A percentile compares a stretch with the other conserved stretches of the same genome.
Conservation (phyloP, 805 yeast species). For the Blastobotrys chiropterorum region DNA sequence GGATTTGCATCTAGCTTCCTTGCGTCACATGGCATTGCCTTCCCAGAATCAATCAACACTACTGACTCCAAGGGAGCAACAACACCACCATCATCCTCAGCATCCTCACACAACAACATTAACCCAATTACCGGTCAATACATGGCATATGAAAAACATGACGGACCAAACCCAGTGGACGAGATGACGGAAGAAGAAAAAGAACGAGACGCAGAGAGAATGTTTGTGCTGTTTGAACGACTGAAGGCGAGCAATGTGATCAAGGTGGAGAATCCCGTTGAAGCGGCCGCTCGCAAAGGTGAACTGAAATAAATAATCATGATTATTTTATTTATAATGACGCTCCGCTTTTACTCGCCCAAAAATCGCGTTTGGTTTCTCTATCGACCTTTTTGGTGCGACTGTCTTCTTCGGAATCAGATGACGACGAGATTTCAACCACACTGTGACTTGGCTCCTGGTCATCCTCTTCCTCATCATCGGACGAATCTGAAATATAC, state of each 20-base stretch:
- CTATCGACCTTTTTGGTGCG: not conserved
- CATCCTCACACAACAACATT: constrained; percentile 3
- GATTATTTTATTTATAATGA: not conserved
- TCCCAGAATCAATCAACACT: constrained; percentile 12
- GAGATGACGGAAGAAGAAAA: constrained; percentile 39
- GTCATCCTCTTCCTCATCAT: not conserved
- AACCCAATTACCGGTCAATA: constrained; percentile 29
- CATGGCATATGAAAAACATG: constrained; percentile 5
- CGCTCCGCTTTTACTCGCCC: not conserved
- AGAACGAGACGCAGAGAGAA: constrained; percentile 39
- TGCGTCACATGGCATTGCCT: constrained; percentile 15
- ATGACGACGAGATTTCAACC: not conserved
- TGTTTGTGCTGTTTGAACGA: constrained; percentile 38
- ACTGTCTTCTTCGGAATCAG: not conserved
- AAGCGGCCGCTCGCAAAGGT: constrained; percentile 16
- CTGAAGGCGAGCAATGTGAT: constrained; percentile 35
- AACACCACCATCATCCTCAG: not conserved
- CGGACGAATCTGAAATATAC: not conserved
- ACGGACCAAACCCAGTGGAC: constrained; percentile 8
- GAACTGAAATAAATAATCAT: constrained; percentile 1
- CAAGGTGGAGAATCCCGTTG: constrained; percentile 37
- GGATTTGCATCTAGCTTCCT: constrained; percentile 28
- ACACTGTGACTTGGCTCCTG: not conserved
- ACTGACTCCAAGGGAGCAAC: constrained; percentile 2
- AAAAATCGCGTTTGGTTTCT: not conserved